These are phyloP conservation scores for Glycine tomentella DNA, from an alignment of 306 rosid genomes.

Conservation along the genomic window DNA sequence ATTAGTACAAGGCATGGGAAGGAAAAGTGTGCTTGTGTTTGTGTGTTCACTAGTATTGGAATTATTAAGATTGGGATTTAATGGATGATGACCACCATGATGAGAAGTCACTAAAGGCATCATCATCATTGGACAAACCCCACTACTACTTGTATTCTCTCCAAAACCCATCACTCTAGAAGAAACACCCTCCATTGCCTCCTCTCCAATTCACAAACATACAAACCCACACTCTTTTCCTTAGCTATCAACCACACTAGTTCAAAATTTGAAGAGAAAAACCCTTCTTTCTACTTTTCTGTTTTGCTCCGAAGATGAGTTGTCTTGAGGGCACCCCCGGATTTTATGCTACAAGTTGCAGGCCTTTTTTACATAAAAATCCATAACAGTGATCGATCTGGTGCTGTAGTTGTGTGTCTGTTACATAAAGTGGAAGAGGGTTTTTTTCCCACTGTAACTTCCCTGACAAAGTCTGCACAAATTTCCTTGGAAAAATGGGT, in stretches of 20 bases:
- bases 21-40: slow-evolving; percentile 45
- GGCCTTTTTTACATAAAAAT: slow-evolving; percentile 59
- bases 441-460: background rate
- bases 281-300: background rate
- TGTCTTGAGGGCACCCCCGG: slow-evolving; percentile 66
- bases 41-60: slow-evolving; percentile 26
- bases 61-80: slow-evolving; percentile 38
- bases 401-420: slow-evolving; percentile 32
- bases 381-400: slow-evolving; percentile 48
- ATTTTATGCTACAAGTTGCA: slow-evolving; percentile 67
- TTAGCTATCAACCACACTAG: background rate
- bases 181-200: slow-evolving; percentile 55
- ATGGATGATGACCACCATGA: slow-evolving; percentile 48
- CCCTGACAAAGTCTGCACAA: slow-evolving; percentile 45
- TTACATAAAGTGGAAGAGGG: slow-evolving; percentile 16
- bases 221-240: background rate
- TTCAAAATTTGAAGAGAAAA: background rate
- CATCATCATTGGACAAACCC: slow-evolving; percentile 69
- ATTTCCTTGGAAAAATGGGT: slow-evolving; percentile 42
- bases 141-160: slow-evolving; percentile 54
- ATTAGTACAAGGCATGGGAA: slow-evolving; percentile 40
- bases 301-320: slow-evolving; percentile 44
- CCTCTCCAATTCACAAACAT: background rate
- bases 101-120: slow-evolving; percentile 65
- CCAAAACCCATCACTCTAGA: slow-evolving; percentile 67